These are phyloP conservation scores for Pilobolus umbonatus DNA, from an alignment of 192 early-diverging fungal species.

Conservation along the genomic window DNA sequence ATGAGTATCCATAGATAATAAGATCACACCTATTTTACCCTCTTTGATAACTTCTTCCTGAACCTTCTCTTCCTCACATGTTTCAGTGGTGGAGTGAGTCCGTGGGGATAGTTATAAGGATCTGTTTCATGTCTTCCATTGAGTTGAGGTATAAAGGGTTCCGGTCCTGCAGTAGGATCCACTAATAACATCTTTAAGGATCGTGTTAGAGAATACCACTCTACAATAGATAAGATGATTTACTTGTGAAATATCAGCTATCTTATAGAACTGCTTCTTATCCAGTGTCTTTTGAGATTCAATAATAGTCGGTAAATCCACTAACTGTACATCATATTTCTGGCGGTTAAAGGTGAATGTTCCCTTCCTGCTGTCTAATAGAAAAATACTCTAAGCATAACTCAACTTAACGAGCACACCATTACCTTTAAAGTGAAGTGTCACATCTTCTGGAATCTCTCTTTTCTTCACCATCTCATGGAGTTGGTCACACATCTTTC, in stretches of 20 bases:
- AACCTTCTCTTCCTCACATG: slow-evolving; percentile 76
- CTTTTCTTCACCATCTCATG: slow-evolving; percentile 47
- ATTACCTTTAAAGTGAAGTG: slow-evolving; percentile 34
- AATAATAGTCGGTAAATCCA: slow-evolving; percentile 81
- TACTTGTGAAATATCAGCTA: slow-evolving; percentile 82
- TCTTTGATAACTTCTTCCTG: slow-evolving; percentile 73
- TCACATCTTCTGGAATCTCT: slow-evolving; percentile 36
- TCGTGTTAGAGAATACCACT: not conserved
- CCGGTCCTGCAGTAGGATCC: slow-evolving; percentile 25
- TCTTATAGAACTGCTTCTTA: slow-evolving; percentile 81
- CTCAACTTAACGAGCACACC: not conserved
- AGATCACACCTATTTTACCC: slow-evolving; percentile 34
- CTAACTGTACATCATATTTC: slow-evolving; percentile 60
- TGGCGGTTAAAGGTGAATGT: slow-evolving; percentile 49
- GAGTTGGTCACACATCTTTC: slow-evolving; percentile 44
- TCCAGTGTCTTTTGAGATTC: slow-evolving; percentile 86
- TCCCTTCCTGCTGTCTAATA: slow-evolving; percentile 54
- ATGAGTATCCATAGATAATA: not conserved
- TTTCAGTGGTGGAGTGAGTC: slow-evolving; percentile 72
- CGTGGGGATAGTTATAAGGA: slow-evolving; percentile 71
- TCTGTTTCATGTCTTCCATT: slow-evolving; percentile 41
- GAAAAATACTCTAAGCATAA: not conserved
- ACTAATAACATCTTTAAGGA: slow-evolving; percentile 52
- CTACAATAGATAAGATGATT: not conserved
- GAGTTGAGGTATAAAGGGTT: slow-evolving; percentile 12